Conservation (phyloP, 2,329 filamentous ascomycete genomes). For the Penicillium freii region DNA sequence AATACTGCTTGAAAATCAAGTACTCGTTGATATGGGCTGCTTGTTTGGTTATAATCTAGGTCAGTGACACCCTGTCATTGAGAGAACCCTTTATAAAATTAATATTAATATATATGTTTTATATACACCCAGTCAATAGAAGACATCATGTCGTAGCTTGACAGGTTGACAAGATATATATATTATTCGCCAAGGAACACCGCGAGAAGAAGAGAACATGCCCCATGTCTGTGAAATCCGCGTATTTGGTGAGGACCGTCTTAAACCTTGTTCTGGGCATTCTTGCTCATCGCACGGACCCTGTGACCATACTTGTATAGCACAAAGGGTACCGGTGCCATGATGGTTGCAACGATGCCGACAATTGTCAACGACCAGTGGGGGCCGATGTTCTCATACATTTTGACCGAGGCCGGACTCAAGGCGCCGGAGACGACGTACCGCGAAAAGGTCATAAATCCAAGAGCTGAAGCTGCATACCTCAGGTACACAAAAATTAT, state of each 20-base stretch:
- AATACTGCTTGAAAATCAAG: background rate
- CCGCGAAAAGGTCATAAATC: constrained; percentile 41
- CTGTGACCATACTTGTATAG: constrained; percentile 7
- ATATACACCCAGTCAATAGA: background rate
- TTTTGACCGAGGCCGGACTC: constrained; percentile 29
- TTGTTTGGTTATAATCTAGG: background rate
- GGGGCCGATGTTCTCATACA: constrained; percentile 42
- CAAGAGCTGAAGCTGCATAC: constrained; percentile 51
- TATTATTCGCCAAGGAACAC: background rate
- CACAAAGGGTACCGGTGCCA: constrained; percentile 8
- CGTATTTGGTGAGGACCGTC: background rate
- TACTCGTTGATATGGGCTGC: background rate
- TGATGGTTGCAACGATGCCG: constrained; percentile 12
- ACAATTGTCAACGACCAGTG: constrained; percentile 44
- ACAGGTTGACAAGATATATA: background rate
- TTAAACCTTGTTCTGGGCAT: background rate
- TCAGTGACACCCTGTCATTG: background rate
- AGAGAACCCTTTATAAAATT: background rate
- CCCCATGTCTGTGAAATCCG: background rate
- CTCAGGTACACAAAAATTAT: constrained; percentile 56
- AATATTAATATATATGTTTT: background rate
- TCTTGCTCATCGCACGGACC: constrained; percentile 1
- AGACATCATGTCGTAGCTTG: background rate
- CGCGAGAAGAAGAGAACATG: background rate
- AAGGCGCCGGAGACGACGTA: constrained; percentile 41